Evolutionary conservation across 805 yeast species (phyloP), one percentile per base, ranked within the genome.

Genomic region (Scheffersomyces stipitis): DNA sequence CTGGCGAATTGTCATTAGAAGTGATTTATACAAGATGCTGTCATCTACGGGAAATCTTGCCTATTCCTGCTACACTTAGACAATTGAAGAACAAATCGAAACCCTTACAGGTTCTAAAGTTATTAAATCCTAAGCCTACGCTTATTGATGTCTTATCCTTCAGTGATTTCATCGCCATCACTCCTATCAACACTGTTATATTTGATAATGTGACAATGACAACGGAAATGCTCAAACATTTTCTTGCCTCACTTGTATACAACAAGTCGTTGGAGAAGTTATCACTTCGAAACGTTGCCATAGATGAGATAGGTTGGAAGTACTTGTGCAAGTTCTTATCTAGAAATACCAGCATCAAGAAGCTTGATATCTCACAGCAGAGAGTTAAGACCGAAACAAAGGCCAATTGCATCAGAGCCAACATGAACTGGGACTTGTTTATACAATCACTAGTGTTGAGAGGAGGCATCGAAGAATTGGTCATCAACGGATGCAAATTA

Each of bases 121-220:
- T 77, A 59, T 60, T 77, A 40, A 77, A 77, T 46, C 82, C 83
- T 1, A 73, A 69, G 41, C 83, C 83, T 2, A 77, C 83, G 0
- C 56, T 76, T 31, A 75, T 77, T 40, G 83, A 77, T 52, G 69
- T 76, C 7, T 59, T 77, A 17, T 77, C 82, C 4, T 77, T 77
- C 48, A 66, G 78, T 40, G 83, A 77, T 46, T 77, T 77, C 48
- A 63, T 77, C 22, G 71, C 81, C 1, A 75, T 77, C 34, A 75
- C 77, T 0, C 81, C 80, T 4, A 68, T 77, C 27, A 64, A 73
- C 36, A 76, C 80, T 1, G 67, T 77, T 4, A 76, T 77, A 17
- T 76, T 77, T 45, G 83, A 77, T 52, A 77, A 77, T 48, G 82
- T 77, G 18, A 62, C 75, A 1, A 64, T 77, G 62, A 73, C 75